These are phyloP conservation scores for Chimonanthus salicifolius DNA, from an alignment of 164 flowering plant species.

Conservation along the genomic window DNA sequence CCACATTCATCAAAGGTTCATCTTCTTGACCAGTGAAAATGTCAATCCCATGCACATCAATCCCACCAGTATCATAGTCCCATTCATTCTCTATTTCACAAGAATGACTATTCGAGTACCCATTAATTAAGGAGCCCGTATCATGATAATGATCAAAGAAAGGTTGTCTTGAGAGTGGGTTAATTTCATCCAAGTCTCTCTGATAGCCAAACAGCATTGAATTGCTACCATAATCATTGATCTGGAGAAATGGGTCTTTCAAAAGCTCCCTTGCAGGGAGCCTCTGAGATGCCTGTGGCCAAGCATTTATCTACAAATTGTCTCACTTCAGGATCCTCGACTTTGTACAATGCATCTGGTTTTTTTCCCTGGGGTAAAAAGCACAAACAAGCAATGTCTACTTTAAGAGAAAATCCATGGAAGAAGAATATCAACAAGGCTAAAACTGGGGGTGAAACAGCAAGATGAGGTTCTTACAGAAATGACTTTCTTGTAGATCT, in stretches of 20 bases:
- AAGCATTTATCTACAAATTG: slow-evolving; percentile 85
- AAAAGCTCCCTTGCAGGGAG: slow-evolving; percentile 79
- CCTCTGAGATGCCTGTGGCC: slow-evolving; percentile 62
- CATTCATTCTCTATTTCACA: slow-evolving; percentile 34
- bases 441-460: neutral
- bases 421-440: no score
- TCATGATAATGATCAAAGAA: slow-evolving; percentile 14
- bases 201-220: slow-evolving; percentile 32
- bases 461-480: slow-evolving; percentile 50
- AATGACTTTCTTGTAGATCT: slow-evolving; percentile 93
- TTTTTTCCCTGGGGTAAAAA: slow-evolving; percentile 58
- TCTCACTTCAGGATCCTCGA: slow-evolving; percentile 76
- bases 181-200: slow-evolving; percentile 28
- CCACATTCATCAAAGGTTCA: slow-evolving; percentile 46
- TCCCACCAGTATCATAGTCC: slow-evolving; percentile 31
- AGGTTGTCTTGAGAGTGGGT: slow-evolving; percentile 36
- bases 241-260: slow-evolving; percentile 82
- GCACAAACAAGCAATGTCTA: neutral
- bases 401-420: neutral
- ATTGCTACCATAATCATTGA: slow-evolving; percentile 45
- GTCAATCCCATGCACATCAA: slow-evolving; percentile 41
- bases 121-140: slow-evolving; percentile 28
- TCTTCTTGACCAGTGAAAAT: slow-evolving; percentile 55
- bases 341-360: slow-evolving; percentile 78
- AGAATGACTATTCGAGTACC: slow-evolving; percentile 24